These are phyloP conservation scores for Fusarium globosum DNA, from an alignment of 2,329 filamentous ascomycete species.

Conservation along the genomic window DNA sequence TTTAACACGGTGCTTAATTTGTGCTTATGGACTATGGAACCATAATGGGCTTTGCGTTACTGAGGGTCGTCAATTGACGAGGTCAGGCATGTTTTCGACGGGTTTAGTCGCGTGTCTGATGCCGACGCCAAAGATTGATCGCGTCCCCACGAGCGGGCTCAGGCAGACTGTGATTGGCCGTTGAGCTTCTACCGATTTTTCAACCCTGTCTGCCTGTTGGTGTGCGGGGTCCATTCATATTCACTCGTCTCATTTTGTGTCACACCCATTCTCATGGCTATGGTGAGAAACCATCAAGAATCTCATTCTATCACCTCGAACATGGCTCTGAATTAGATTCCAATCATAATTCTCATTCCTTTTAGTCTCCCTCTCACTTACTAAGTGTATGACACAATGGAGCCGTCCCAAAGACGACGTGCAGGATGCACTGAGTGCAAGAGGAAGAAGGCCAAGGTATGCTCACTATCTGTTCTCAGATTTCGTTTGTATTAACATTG, in stretches of 20 bases:
- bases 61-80: too few relatives aligned
- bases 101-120: not conserved
- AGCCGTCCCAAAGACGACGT: conserved; percentile 5
- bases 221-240: not conserved
- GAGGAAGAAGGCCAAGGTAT: conserved; percentile 23
- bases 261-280: too few relatives aligned
- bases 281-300: not conserved
- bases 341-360: fast-evolving
- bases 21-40: fast-evolving
- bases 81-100: fast-evolving
- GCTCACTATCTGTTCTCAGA: fast-evolving
- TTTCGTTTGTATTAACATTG: fast-evolving
- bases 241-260: not conserved
- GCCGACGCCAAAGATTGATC: not conserved
- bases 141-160: not conserved
- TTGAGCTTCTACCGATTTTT: not conserved
- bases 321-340: fast-evolving
- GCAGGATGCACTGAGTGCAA: conserved; percentile 18
- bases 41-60: not conserved
- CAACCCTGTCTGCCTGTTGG: not conserved
- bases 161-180: not conserved
- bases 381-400: not conserved
- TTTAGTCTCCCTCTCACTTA: fast-evolving
- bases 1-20: not conserved
- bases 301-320: fast-evolving